These are phyloP conservation scores for Zygosaccharomyces bailii DNA, from an alignment of 805 yeast genomes.

Conservation along the genomic window DNA sequence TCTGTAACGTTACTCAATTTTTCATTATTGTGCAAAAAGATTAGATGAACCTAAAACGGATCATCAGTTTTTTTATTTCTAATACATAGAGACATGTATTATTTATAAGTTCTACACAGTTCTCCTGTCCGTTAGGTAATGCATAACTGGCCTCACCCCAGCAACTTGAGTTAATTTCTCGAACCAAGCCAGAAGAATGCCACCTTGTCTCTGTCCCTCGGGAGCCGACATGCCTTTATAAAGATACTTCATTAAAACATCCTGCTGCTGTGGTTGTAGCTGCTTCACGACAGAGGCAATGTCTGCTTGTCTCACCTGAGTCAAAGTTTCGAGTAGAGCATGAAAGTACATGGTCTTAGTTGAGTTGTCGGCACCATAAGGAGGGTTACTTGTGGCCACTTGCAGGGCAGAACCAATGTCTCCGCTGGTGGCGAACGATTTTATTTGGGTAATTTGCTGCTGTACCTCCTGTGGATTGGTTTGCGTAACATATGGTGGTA, in stretches of 20 bases:
- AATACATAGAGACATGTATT: conserved; percentile 1
- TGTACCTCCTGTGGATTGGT: conserved; percentile 53
- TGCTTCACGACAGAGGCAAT: conserved; percentile 56
- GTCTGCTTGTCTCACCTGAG: conserved; percentile 64
- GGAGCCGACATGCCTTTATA: conserved; percentile 80
- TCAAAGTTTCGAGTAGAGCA: conserved; percentile 67
- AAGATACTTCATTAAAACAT: conserved; percentile 74
- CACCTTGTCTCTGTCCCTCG: conserved; percentile 82
- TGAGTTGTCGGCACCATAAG: conserved; percentile 69
- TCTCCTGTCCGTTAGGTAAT: conserved; percentile 83
- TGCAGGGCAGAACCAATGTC: conserved; percentile 64
- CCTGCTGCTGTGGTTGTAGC: conserved; percentile 64
- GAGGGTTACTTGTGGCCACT: conserved; percentile 66
- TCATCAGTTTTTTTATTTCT: conserved; percentile 3
- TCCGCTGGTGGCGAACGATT: conserved; percentile 66
- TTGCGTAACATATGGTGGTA: conserved; percentile 50
- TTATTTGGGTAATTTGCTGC: conserved; percentile 52
- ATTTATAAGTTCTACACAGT: conserved; percentile 46
- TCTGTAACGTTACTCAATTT: background rate
- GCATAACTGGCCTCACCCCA: conserved; percentile 85
- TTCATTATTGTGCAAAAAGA: background rate
- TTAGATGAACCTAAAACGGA: background rate
- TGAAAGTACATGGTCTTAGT: conserved; percentile 44
- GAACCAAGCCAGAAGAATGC: conserved; percentile 83
- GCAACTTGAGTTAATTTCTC: conserved; percentile 81